Conservation (phyloP, 108 stramenopile genomes). For the Tribonema minus region DNA sequence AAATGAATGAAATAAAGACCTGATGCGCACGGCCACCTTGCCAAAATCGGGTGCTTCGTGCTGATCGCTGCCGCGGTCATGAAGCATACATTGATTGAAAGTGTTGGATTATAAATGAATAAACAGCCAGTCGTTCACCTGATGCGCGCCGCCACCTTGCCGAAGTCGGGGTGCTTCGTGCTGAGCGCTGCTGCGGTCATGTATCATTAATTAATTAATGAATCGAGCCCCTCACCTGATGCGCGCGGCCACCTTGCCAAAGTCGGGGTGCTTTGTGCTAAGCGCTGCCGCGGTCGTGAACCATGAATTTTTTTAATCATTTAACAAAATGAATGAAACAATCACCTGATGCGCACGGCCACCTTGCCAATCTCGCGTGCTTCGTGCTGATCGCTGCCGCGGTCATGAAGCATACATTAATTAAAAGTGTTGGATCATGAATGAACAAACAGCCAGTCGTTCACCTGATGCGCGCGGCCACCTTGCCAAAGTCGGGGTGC, state of each 20-base stretch:
- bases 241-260: not conserved
- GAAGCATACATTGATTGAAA: not conserved
- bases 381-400: not conserved
- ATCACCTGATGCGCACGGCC: not conserved
- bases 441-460: not conserved
- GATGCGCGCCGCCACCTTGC: conserved; percentile 78
- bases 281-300: not conserved
- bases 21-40: not conserved
- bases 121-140: not conserved
- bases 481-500: conserved; percentile 78
- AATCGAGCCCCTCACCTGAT: too few species aligned
- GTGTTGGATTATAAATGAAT: not conserved
- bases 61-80: not conserved
- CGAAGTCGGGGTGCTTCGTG: conserved; percentile 86
- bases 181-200: conserved; percentile 85
- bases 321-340: too few species aligned
- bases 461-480: conserved; percentile 85
- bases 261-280: not conserved
- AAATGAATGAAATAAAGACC: too few species aligned
- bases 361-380: not conserved
- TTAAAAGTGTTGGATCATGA: not conserved
- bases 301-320: too few species aligned
- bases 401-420: not conserved
- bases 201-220: too few species aligned
- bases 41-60: not conserved